Percentiles rank a stretch among this genome's conserved stretches.
These are phyloP conservation scores for Apiospora hydei DNA, from an alignment of 2,329 filamentous ascomycete genomes.

Conservation along the genomic window DNA sequence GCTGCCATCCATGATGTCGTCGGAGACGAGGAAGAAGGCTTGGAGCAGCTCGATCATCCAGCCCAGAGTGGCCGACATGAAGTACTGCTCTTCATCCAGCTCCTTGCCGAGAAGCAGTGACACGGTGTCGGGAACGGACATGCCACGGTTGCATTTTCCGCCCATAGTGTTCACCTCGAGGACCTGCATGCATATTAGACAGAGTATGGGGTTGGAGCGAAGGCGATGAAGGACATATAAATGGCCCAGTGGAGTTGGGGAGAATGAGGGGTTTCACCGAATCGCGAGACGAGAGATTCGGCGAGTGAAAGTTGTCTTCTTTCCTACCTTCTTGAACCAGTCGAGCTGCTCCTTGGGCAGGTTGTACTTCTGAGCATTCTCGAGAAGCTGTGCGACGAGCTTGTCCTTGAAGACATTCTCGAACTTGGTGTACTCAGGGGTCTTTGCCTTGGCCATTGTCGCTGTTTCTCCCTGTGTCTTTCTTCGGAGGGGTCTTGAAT, in stretches of 20 bases:
- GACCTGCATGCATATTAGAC: constrained; percentile 59
- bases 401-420: constrained; percentile 83
- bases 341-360: constrained; percentile 80
- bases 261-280: constrained; percentile 17
- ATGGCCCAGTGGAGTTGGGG: background rate
- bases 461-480: constrained; percentile 6
- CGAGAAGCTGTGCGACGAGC: constrained; percentile 82
- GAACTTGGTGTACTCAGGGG: constrained; percentile 83
- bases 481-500: background rate
- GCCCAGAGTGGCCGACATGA: constrained; percentile 84
- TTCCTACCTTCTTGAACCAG: constrained; percentile 81
- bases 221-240: background rate
- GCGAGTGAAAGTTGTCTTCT: background rate
- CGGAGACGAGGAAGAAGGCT: constrained; percentile 97
- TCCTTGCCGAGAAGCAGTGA: constrained; percentile 76
- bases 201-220: background rate
- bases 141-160: constrained; percentile 98
- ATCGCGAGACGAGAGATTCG: constrained; percentile 19
- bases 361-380: constrained; percentile 81
- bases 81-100: constrained; percentile 84
- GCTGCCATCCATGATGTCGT: constrained; percentile 98
- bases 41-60: constrained; percentile 99
- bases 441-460: constrained; percentile 64
- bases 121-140: constrained; percentile 93
- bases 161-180: constrained; percentile 87